Evolutionary conservation across 495 filamentous ascomycete species (phyloP), one percentile per base, ranked within the genome.

Genomic region (Aspergillus wentii): DNA sequence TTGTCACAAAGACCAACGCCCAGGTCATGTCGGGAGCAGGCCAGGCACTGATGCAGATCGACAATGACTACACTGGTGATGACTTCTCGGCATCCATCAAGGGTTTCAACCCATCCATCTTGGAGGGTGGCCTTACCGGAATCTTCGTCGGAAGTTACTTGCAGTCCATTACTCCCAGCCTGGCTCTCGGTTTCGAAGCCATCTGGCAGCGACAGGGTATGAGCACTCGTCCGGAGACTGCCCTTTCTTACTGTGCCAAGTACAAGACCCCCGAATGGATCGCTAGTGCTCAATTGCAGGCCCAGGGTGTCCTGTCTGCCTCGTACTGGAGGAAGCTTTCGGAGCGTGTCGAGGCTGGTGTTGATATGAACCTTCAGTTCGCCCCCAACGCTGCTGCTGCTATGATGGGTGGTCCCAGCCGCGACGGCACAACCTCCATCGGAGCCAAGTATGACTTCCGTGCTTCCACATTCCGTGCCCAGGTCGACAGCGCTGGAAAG

Each of bases 371-470:
- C 57, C 77, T 99, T 38, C 78, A 85, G 47, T 82, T 95, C 52
- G 75, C 78, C 21, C 88, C 88, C 34, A 69, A 46, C 27, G 51
- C 66, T 10, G 68, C 79, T 30, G 68, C 73, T 33, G 67, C 69
- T 30, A 80, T 92, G 81, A 85, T 85, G 56, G 82, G 80, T 46
- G 73, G 76, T 15, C 57, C 76, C 33, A 76, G 77, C 51, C 88
- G 86, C 54, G 91, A 97, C 50, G 94, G 94, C 30, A 75, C 85
- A 33, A 88, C 92, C 38, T 85, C 89, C 27, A 73, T 96, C 50
- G 94, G 92, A 54, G 88, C 87, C 49, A 99, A 97, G 69, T 99
- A 99, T 62, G 92, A 97, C 57, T 99, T 99, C 81, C 76, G 87
- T 41, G 82, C 86, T 56, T 91, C 87, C 25, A 90, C 86, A 8